These are phyloP conservation scores for Claviceps humidiphila DNA, from an alignment of 2,329 filamentous ascomycete species.

Conservation along the genomic window DNA sequence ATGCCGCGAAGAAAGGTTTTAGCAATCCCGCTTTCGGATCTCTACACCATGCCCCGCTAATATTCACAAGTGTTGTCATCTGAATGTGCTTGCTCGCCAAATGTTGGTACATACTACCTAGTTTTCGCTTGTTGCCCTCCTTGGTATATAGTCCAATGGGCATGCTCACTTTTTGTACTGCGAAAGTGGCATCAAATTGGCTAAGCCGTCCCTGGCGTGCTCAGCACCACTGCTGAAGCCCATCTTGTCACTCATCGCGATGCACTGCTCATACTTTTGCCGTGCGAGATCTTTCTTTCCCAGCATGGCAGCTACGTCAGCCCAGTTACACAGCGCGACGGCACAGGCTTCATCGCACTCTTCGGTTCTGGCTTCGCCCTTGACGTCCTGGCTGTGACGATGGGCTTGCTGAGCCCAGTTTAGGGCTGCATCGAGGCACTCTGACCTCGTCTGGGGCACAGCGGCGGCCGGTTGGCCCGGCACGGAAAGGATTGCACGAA, in stretches of 20 bases:
- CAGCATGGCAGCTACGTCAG: constrained; percentile 66
- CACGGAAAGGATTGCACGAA: constrained; percentile 11
- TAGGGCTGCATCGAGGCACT: constrained; percentile 55
- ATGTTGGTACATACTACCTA: no score
- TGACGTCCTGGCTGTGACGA: constrained; percentile 49
- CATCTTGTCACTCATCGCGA: constrained; percentile 43
- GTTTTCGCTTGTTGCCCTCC: no score
- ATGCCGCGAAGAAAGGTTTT: no score
- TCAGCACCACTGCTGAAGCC: constrained; percentile 37
- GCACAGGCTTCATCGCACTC: constrained; percentile 80
- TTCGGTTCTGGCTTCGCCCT: constrained; percentile 51
- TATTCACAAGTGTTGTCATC: no score
- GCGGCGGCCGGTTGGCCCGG: constrained; percentile 16
- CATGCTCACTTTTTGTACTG: neutral
- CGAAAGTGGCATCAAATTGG: constrained; percentile 13
- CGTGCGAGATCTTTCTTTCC: constrained; percentile 52
- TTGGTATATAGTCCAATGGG: no score
- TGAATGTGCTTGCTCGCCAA: no score
- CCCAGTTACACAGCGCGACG: constrained; percentile 75
- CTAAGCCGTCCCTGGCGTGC: constrained; percentile 40
- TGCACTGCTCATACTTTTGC: constrained; percentile 55
- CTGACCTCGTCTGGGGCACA: constrained; percentile 35
- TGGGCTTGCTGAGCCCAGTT: constrained; percentile 73
- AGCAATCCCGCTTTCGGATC: no score
- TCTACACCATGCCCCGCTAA: no score